Evolutionary conservation across 208 protist genomes (phyloP).

Genomic region (Crithidia thermophila): DNA sequence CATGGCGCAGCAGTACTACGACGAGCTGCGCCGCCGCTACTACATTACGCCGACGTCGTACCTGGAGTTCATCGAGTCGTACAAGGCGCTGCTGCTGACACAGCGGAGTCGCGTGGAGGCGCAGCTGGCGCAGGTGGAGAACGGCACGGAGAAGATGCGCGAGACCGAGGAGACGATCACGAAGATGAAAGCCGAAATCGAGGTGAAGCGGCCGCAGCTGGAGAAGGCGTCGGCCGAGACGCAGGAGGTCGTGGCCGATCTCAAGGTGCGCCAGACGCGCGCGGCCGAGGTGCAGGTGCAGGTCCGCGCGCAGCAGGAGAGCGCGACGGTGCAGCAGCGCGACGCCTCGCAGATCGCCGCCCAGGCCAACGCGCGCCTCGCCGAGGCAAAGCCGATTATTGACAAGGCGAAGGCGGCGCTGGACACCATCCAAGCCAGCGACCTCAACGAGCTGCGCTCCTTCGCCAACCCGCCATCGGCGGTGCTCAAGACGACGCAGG

Average conservation of each 20-base stretch:
- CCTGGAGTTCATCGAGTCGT: conserved; percentile 96
- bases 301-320: conserved; percentile 91
- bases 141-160: conserved; percentile 92
- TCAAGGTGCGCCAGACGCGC: conserved; percentile 86
- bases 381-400: conserved; percentile 94
- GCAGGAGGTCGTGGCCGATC: conserved; percentile 88
- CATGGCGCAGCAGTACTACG: conserved; percentile 85
- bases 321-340: conserved; percentile 83
- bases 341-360: conserved; percentile 86
- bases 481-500: conserved; percentile 96
- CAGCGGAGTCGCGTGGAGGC: conserved; percentile 78
- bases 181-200: conserved; percentile 93
- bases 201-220: conserved; percentile 89
- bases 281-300: conserved; percentile 89
- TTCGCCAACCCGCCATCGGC: conserved; percentile 95
- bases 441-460: conserved; percentile 95
- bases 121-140: conserved; percentile 90
- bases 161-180: conserved; percentile 94
- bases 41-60: conserved; percentile 96
- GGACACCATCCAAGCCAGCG: conserved; percentile 93
- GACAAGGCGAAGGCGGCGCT: conserved; percentile 92
- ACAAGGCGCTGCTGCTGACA: conserved; percentile 86
- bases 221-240: conserved; percentile 91
- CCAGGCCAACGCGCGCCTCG: conserved; percentile 92
- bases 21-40: conserved; percentile 93